A percentile compares a stretch with the other conserved stretches of the same genome.
Evolutionary conservation across 371 early-diverging fungal genomes (phyloP).

Genomic region (Zychaea mexicana): DNA sequence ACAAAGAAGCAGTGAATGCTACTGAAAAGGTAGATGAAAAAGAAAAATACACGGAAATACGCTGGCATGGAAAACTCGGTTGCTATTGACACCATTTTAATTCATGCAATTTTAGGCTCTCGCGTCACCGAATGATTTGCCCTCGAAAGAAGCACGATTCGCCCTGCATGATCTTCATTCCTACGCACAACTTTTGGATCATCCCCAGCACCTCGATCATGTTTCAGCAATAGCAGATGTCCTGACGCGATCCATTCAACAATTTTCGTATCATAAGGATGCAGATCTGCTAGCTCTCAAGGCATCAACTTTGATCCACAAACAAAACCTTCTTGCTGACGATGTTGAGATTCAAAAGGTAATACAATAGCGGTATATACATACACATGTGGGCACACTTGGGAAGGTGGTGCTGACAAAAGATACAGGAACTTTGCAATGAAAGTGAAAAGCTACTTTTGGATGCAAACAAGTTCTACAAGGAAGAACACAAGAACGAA

Average conservation of each 20-base stretch:
- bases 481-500: slow-evolving; percentile 25
- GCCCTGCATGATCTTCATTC: slow-evolving; percentile 26
- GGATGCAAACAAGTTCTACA: slow-evolving; percentile 22
- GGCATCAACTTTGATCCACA: slow-evolving; percentile 36
- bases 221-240: slow-evolving; percentile 21
- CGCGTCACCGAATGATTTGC: not conserved
- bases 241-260: slow-evolving; percentile 20
- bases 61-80: too few species aligned
- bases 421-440: slow-evolving; percentile 7
- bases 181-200: slow-evolving; percentile 33
- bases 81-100: not conserved
- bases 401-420: not conserved
- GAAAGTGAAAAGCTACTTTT: slow-evolving; percentile 19
- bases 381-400: too few species aligned
- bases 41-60: too few species aligned
- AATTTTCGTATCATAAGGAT: slow-evolving; percentile 21
- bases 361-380: too few species aligned
- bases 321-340: slow-evolving; percentile 20
- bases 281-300: slow-evolving; percentile 29
- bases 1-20: slow-evolving; percentile 30
- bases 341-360: slow-evolving; percentile 20
- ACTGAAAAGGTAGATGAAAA: slow-evolving; percentile 24
- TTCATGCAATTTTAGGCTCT: slow-evolving; percentile 7
- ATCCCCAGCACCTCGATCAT: slow-evolving; percentile 25
- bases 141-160: slow-evolving; percentile 11